Evolutionary conservation across 2,329 filamentous ascomycete genomes (phyloP), one percentile per base, ranked within the genome.

Genomic region (Hypocreales sp.): DNA sequence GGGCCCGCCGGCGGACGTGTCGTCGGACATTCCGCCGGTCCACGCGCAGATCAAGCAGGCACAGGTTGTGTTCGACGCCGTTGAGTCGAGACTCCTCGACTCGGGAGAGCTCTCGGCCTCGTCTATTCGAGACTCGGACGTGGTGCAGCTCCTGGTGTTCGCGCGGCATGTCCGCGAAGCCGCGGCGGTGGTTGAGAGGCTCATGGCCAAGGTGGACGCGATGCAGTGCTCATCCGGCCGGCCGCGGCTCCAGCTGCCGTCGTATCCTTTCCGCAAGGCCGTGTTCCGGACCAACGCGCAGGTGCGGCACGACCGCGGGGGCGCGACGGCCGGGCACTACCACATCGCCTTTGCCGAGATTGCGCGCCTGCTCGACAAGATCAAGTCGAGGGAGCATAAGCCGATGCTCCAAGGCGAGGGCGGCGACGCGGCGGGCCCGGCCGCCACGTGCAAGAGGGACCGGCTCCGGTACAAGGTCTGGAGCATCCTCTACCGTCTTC

Each of bases 291-390:
- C 61, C 5, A 72, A 71, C 38, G 53, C 59, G 3, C 65, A 70
- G 35, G 66, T 72, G 5, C 53, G 66, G 18, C 68, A 72, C 35
- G 68, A 73, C 38, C 54, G 67, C 33, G 67, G 68, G 12, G 66
- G 67, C 15, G 53, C 68, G 13, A 69, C 67, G 5, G 66, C 65
- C 5, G 63, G 63, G 41, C 48, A 52, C 37, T 63, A 62, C 33
- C 55, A 58, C 22, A 47, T 46, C 26, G 62, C 57, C 8, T 61
- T 63, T 34, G 44, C 38, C 10, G 55, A 59, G 25, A 63, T 63
- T 25, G 48, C 48, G 2, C 45, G 41, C 6, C 41, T 60, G n/a
- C 50, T 63, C 18, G 48, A 58, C n/a, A 49, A 46, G 23, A 58
- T 60, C 28, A 56, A 49, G 25, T 48, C 50, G 5, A 42, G 40